Evolutionary conservation across 108 stramenopile genomes (phyloP), one percentile per base, ranked within the genome.

Genomic region (Aurantiochytrium sp.): DNA sequence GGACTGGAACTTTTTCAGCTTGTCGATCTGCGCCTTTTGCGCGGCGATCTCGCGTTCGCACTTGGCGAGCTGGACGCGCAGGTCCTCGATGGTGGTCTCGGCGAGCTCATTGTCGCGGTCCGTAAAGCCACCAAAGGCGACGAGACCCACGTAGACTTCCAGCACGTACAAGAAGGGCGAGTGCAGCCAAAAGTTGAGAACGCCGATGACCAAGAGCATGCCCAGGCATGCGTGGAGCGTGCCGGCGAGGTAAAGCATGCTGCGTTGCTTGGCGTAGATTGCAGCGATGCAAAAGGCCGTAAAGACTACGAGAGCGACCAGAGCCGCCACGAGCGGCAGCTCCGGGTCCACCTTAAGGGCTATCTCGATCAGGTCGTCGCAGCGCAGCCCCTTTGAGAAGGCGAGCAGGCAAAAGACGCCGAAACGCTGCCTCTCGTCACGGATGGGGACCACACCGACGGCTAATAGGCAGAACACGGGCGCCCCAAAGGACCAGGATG

Each of bases 201-300:
- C 8, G 36, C 27, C 6, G 17, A 4, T 19, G 17, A 69, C 4
- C 41, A 37, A 0, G 19, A 87, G n/a, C 42, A 69, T 30, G 6
- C 39, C 4, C 31, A 87, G 52, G 17, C 30, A 52, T 21, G 88
- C 89, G 37, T 42, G 36, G 36, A 91, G 88, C 24, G 90, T 37
- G 31, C 90, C 92, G 30, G 90, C 91, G 36, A 92, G 91, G 92
- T 91, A 92, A n/a, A 92, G 89, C 69, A 59, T 85, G 55, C 50
- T 45, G 48, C 92, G 50, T 8, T 89, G 42, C 85, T 91, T 87
- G 48, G 92, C n/a, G 27, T 90, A 15, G 41, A 92, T 42, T 12
- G 92, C 92, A 3, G 86, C 36, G 6, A 86, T 85, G 52, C 91
- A 52, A 15, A 92, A 92, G 91, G 85, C 68, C 32, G 31, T 59